phyloP scores from a whole-genome alignment of 176 grass and related monocot genomes.

The Oropetium thomaeum region DNA sequence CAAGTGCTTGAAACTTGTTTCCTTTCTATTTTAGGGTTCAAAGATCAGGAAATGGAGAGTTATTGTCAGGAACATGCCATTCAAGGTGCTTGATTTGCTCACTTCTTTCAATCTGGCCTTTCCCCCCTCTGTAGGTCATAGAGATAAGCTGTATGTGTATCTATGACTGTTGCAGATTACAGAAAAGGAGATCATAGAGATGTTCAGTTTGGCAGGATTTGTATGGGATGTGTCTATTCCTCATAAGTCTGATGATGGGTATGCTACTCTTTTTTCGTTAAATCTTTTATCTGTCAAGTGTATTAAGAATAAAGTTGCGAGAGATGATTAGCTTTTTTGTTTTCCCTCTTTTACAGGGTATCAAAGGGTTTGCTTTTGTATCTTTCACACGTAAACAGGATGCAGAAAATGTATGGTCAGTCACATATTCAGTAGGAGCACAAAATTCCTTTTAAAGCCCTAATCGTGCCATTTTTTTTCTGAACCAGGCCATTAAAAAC shows the following conservation, averaged over 20 bases:
- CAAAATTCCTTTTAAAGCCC: constrained; percentile 27
- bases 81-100: constrained; percentile 66
- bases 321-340: background rate
- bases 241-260: constrained; percentile 71
- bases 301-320: constrained; percentile 16
- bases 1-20: constrained; percentile 30
- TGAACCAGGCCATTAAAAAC: constrained; percentile 80
- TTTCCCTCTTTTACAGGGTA: constrained; percentile 50
- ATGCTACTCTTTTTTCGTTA: constrained; percentile 17
- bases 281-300: constrained; percentile 18
- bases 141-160: constrained; percentile 22
- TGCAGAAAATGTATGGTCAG: constrained; percentile 85
- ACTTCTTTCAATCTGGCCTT: background rate
- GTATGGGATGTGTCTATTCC: constrained; percentile 95
- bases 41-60: constrained; percentile 91
- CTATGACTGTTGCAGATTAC: constrained; percentile 53
- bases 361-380: constrained; percentile 99
- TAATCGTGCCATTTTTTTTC: constrained; percentile 28
- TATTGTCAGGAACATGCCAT: constrained; percentile 92
- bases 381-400: constrained; percentile 94
- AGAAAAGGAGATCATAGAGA: constrained; percentile 63
- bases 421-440: constrained; percentile 32
- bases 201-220: constrained; percentile 72
- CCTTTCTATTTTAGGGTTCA: constrained; percentile 55
- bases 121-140: background rate